Conservation (phyloP, 2,329 filamentous ascomycete genomes). For the Calonectria pauciramosa region DNA sequence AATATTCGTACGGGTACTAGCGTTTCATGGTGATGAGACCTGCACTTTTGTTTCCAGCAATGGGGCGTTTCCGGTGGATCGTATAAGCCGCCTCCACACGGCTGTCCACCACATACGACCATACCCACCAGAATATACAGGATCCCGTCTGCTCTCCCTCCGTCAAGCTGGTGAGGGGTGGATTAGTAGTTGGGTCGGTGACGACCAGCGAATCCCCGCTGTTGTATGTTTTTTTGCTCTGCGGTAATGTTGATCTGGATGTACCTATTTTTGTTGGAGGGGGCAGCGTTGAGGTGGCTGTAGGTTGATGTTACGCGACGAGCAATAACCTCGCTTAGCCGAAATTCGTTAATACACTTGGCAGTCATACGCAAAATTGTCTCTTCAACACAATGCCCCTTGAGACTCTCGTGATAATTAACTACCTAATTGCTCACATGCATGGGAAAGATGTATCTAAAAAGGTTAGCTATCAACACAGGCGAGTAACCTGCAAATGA, state of each 20-base stretch:
- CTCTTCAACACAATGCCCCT: too few species aligned
- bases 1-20: not conserved
- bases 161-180: not conserved
- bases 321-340: too few species aligned
- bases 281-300: not conserved
- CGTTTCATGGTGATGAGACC: not conserved
- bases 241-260: too few species aligned
- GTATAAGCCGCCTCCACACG: not conserved
- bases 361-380: too few species aligned
- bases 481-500: too few species aligned
- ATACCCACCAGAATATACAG: not conserved
- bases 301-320: too few species aligned
- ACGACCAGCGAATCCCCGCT: constrained; percentile 5
- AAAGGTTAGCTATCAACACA: too few species aligned
- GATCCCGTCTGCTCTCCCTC: not conserved
- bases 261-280: not conserved
- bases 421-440: too few species aligned
- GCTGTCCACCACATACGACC: not conserved
- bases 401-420: too few species aligned
- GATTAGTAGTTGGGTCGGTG: constrained; percentile 3
- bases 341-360: too few species aligned
- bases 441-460: too few species aligned
- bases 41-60: not conserved
- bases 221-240: constrained; percentile 1
- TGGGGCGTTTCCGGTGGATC: not conserved